Percentiles rank a stretch among this genome's conserved stretches.
Evolutionary conservation across 305 asterid species (phyloP).

Genomic region (Caryopteris hybrid): DNA sequence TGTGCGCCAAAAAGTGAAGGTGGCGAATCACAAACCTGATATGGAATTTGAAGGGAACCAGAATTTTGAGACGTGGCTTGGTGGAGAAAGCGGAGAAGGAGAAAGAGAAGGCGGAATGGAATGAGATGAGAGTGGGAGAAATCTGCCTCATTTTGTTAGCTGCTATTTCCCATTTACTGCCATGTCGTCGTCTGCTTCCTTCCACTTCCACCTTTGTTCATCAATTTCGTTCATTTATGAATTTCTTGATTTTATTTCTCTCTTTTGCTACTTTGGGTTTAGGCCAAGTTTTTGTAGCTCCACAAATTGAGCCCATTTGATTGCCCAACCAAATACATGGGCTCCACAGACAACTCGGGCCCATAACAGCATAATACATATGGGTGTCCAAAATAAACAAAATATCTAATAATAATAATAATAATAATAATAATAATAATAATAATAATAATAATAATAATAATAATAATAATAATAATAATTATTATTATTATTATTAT

Average conservation of each 20-base stretch:
- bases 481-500: too few relatives aligned
- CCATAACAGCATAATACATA: too few relatives aligned
- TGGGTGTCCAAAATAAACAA: too few relatives aligned
- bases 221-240: neutral
- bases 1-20: neutral
- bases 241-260: neutral
- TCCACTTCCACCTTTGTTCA: conserved; percentile 6
- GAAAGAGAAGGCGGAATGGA: conserved; percentile 17
- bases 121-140: conserved; percentile 13
- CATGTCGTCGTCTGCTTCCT: neutral
- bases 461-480: too few relatives aligned
- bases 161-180: neutral
- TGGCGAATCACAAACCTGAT: conserved; percentile 34
- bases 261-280: too few relatives aligned
- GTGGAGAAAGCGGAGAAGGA: conserved; percentile 16
- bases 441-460: too few relatives aligned
- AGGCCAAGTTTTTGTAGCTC: too few relatives aligned
- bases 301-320: too few relatives aligned
- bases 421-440: too few relatives aligned
- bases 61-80: conserved; percentile 17
- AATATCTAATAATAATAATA: too few relatives aligned
- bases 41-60: conserved; percentile 25
- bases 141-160: conserved; percentile 27
- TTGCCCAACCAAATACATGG: too few relatives aligned
- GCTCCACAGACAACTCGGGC: too few relatives aligned